These are phyloP conservation scores for Prunus fruticosa DNA, from an alignment of 306 rosid genomes.

Conservation along the genomic window DNA sequence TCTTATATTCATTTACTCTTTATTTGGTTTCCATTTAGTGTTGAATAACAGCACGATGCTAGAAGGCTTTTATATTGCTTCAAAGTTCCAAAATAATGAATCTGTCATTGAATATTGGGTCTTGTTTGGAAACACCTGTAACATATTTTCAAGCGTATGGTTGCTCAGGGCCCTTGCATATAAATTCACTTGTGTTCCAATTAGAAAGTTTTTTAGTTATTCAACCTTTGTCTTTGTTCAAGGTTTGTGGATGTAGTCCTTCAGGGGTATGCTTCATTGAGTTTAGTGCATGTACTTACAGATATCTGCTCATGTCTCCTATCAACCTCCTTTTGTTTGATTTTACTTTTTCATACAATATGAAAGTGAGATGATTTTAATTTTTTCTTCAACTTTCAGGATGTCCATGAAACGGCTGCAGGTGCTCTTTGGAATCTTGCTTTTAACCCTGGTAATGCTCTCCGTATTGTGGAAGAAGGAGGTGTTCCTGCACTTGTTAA, in stretches of 20 bases:
- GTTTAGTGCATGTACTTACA: not conserved
- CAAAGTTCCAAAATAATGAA: not conserved
- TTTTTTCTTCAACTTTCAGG: constrained; percentile 56
- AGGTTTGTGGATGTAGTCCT: not conserved
- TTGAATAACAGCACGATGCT: not conserved
- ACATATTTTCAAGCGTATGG: not conserved
- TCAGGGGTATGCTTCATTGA: not conserved
- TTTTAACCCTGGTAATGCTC: constrained; percentile 94
- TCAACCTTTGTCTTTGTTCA: not conserved
- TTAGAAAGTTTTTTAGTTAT: not conserved
- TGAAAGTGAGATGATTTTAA: constrained; percentile 18
- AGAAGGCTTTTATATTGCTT: not conserved
- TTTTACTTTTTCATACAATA: constrained; percentile 10
- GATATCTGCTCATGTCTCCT: constrained; percentile 2
- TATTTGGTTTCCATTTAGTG: not conserved
- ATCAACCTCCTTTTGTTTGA: constrained; percentile 1
- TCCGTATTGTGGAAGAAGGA: constrained; percentile 96
- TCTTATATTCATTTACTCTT: not conserved
- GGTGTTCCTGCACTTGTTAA: constrained; percentile 94
- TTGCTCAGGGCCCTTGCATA: not conserved
- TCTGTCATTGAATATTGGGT: not conserved
- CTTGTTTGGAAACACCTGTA: not conserved
- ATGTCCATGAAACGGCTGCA: constrained; percentile 99
- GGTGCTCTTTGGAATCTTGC: constrained; percentile 99
- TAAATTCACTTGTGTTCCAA: not conserved